A percentile compares a stretch with the other conserved stretches of the same genome.
phyloP scores from a whole-genome alignment of 169 alveolate species.

The Condylostoma magnum region DNA sequence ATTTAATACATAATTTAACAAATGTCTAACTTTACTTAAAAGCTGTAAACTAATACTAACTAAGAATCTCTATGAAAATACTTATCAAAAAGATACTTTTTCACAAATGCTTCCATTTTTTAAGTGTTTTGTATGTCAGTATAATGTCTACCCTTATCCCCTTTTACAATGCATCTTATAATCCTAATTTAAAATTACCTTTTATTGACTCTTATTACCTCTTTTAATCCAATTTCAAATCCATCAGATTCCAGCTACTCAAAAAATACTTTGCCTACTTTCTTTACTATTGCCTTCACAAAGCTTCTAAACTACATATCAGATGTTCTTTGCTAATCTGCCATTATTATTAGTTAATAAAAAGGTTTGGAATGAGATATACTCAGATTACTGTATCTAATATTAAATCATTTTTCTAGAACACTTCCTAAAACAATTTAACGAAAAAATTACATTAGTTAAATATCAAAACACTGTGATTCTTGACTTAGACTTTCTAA shows the following conservation, averaged over 20 bases:
- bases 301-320: neutral
- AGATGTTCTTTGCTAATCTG: conserved; percentile 3
- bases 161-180: conserved; percentile 9
- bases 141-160: conserved; percentile 31
- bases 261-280: conserved; percentile 18
- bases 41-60: too few relatives aligned
- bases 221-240: conserved; percentile 13
- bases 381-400: too few relatives aligned
- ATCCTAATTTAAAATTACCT: conserved; percentile 22
- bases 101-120: conserved; percentile 30
- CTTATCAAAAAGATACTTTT: conserved; percentile 19
- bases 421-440: too few relatives aligned
- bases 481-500: too few relatives aligned
- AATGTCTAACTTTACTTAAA: too few relatives aligned
- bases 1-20: too few relatives aligned
- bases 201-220: neutral
- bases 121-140: neutral
- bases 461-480: too few relatives aligned
- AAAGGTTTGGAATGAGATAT: too few relatives aligned
- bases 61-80: too few relatives aligned
- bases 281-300: conserved; percentile 8
- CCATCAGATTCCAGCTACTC: conserved; percentile 21
- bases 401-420: too few relatives aligned
- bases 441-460: too few relatives aligned
- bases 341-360: too few relatives aligned